phyloP scores from a whole-genome alignment of 345 rosid genomes.

The Pistacia vera region DNA sequence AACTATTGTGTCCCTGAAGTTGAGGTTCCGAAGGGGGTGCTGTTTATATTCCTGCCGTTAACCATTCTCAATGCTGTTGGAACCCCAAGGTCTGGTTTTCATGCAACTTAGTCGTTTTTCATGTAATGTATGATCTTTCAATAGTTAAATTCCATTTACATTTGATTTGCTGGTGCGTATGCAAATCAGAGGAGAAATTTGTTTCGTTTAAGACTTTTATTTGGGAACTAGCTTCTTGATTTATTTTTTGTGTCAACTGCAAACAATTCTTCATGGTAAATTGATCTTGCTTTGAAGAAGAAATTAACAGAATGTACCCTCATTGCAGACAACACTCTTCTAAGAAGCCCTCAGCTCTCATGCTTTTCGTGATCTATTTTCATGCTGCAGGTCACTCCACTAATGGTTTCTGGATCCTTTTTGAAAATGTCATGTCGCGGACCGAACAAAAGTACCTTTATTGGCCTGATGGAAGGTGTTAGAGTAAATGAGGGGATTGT shows the following conservation, averaged over 20 bases:
- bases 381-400: constrained; percentile 68
- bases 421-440: constrained; percentile 94
- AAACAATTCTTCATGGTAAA: too few species aligned
- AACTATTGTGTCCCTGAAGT: constrained; percentile 91
- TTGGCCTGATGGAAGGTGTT: constrained; percentile 83
- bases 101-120: not conserved
- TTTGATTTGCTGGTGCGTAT: not conserved
- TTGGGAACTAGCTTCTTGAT: not conserved
- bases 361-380: not conserved
- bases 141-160: not conserved
- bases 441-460: constrained; percentile 85
- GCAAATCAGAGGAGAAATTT: not conserved
- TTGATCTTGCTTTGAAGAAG: too few species aligned
- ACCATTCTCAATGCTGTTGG: constrained; percentile 90
- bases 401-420: constrained; percentile 94
- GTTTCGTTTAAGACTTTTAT: not conserved
- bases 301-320: too few species aligned
- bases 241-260: too few species aligned
- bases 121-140: not conserved
- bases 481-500: constrained; percentile 98
- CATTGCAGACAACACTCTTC: too few species aligned
- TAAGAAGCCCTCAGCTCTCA: not conserved
- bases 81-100: constrained; percentile 74
- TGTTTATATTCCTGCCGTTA: constrained; percentile 76
- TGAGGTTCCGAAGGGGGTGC: constrained; percentile 84